Evolutionary conservation across 1,139 yeast species (phyloP), one percentile per base, ranked within the genome.

Genomic region (Kodamaea arcana): DNA sequence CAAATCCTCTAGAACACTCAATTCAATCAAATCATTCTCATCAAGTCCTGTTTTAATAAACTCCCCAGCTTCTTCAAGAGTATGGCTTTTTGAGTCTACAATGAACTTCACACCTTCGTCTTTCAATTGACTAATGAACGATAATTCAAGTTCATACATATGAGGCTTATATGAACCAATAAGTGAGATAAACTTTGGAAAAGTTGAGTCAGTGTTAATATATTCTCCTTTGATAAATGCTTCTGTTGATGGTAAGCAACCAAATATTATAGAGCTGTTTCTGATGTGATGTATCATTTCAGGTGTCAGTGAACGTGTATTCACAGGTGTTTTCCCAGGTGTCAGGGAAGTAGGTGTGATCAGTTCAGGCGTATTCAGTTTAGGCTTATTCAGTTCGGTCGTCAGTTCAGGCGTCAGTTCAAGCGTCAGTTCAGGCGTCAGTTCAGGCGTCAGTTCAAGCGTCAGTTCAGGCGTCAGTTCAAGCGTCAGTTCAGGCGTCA

Each of bases 151-250:
- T 52, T 80, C 88, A 31, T 66, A 65, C 87, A 81, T 80, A 41
- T 74, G 72, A 3, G 85, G 84, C 50, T 79, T 78, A 51, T 80
- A 81, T 12, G 83, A 76, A 1, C 88, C 88, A 45, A 81, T 80
- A 27, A 80, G 59, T 3, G 80, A 72, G 31, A 80, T 68, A 48
- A 71, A 80, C 42, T 59, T 69, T 9, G 60, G 58, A 10, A 42
- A 42, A 14, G 43, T 30, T 3, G 58, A 51, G 26, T 58, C 56
- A 3, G 39, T 39, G 31, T 63, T 61, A 30, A 79, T 45, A 38
- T 64, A 60, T 1, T 54, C 44, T 10, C 51, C 47, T 23, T 57
- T 54, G 33, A 80, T 69, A 1, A 65, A 52, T 1, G 84, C 76
- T 9, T 54, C 56, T 0, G 76, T 69, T 1, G 80, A 60, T 2